Evolutionary conservation across 1,284 basidiomycete genomes (phyloP), one percentile per base, ranked within the genome.

Genomic region (Gastroboletus turbinatus): DNA sequence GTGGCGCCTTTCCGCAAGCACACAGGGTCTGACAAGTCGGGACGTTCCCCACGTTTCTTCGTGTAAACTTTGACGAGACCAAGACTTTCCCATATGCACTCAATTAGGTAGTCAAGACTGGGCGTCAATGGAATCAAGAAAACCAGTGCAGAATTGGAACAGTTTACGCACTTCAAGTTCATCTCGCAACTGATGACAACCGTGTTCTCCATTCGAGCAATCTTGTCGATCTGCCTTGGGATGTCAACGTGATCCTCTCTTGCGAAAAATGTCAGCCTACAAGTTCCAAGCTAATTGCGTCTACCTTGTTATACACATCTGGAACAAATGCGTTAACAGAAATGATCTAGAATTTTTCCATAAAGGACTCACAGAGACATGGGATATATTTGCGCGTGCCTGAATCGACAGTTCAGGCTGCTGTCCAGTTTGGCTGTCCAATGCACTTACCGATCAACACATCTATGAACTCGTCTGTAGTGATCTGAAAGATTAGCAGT

Each of bases 391-490:
- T 98, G 60, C 96, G 84, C 14, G 90, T 96, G 43, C 91, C 88
- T 89, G 60, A 30, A 58, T 43, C 14, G 6, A 50, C 17, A n/a
- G 42, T 51, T 67, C 43, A 53, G 23, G 32, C 17, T 13, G 23
- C 19, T 33, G 32, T 33, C 9, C n/a, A 21, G 16, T 40, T 46
- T 6, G 25, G n/a, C 14, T 27, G 40, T 35, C 19, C 17, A 25
- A 38, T 23, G 42, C 5, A 56, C 72, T 61, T 69, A 82, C 92
- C 94, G 53, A 98, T 91, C 19, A 99, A 81, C 11, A 98, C 94
- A 69, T 99, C 96, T 66, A 98, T 97, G 69, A 98, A 97, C 70
- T 98, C 94, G 72, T 99, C 96, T 3, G 91, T 94, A 4, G 92
- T 93, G 62, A 98, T 94, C 93, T 96, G 61, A 29, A 49, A 42